phyloP scores from a whole-genome alignment of 2,329 filamentous ascomycete genomes.

The Curvularia spicifera region DNA sequence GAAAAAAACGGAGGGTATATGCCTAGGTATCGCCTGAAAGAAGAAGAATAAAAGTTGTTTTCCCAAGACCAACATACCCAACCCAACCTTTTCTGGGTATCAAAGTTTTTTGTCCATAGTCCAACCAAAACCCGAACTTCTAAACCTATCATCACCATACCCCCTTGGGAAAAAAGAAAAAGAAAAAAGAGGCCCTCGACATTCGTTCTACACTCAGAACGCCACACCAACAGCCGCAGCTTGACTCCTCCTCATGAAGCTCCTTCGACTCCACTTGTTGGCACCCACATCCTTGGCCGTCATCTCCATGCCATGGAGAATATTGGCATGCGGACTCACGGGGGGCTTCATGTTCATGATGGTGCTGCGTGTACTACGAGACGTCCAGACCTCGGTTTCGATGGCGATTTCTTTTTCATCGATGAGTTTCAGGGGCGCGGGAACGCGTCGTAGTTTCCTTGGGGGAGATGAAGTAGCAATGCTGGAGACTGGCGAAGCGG shows the following conservation, averaged over 20 bases:
- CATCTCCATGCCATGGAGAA: slow-evolving; percentile 45
- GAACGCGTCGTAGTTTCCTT: slow-evolving; percentile 35
- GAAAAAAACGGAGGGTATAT: background rate
- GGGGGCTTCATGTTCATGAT: slow-evolving; percentile 36
- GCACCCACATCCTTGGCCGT: slow-evolving; percentile 26
- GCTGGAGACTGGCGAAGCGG: slow-evolving; percentile 1
- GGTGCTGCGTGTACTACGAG: slow-evolving; percentile 21
- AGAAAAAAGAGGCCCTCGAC: background rate
- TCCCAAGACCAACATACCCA: background rate
- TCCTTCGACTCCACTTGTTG: background rate
- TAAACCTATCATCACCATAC: background rate
- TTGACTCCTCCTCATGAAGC: slow-evolving; percentile 11
- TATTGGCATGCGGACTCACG: slow-evolving; percentile 33
- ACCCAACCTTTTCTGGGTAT: background rate
- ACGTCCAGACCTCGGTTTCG: slow-evolving; percentile 27
- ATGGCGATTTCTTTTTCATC: slow-evolving; percentile 35
- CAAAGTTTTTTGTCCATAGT: background rate
- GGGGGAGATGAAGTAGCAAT: slow-evolving; percentile 17
- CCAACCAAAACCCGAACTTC: background rate
- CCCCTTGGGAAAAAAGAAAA: background rate
- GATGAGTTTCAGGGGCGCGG: slow-evolving; percentile 34
- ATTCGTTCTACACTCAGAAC: slow-evolving; percentile 25
- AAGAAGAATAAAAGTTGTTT: background rate
- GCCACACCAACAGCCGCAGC: slow-evolving; percentile 43
- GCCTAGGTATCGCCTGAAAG: background rate